Evolutionary conservation across 768 basidiomycete genomes (phyloP).

Genomic region (Hortiboletus flavorubellus): DNA sequence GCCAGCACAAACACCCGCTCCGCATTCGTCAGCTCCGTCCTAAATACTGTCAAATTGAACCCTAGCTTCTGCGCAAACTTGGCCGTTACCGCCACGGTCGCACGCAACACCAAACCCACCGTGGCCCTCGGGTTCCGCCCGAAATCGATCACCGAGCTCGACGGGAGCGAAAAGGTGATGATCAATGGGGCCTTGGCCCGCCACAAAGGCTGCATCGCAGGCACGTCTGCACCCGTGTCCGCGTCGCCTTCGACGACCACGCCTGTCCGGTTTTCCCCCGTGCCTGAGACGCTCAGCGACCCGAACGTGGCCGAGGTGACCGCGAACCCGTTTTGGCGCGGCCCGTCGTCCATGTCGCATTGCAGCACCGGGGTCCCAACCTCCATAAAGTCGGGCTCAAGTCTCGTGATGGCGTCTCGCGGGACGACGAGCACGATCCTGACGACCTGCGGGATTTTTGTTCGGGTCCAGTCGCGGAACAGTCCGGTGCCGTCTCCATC

Average conservation of each 20-base stretch:
- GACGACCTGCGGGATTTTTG: conserved; percentile 27
- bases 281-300: conserved; percentile 14
- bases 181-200: conserved; percentile 15
- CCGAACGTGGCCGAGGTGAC: conserved; percentile 23
- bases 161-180: conserved; percentile 19
- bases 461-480: conserved; percentile 29
- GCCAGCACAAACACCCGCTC: conserved; percentile 19
- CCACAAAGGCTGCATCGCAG: conserved; percentile 9
- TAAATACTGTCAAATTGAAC: conserved; percentile 15
- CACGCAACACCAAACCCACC: conserved; percentile 14
- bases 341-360: conserved; percentile 16
- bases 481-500: not conserved
- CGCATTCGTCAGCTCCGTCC: conserved; percentile 10
- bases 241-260: conserved; percentile 3
- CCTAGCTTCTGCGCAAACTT: conserved; percentile 13
- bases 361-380: conserved; percentile 17
- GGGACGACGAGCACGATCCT: conserved; percentile 35
- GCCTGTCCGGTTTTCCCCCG: conserved; percentile 15
- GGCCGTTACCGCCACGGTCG: conserved; percentile 7
- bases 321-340: conserved; percentile 14
- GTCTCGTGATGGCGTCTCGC: conserved; percentile 14
- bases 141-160: conserved; percentile 12
- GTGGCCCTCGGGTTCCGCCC: conserved; percentile 3
- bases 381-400: conserved; percentile 2
- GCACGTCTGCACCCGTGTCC: not conserved